Evolutionary conservation across 1,139 yeast genomes (phyloP), one percentile per base, ranked within the genome.

Genomic region (Saccharomyces pastorianus): DNA sequence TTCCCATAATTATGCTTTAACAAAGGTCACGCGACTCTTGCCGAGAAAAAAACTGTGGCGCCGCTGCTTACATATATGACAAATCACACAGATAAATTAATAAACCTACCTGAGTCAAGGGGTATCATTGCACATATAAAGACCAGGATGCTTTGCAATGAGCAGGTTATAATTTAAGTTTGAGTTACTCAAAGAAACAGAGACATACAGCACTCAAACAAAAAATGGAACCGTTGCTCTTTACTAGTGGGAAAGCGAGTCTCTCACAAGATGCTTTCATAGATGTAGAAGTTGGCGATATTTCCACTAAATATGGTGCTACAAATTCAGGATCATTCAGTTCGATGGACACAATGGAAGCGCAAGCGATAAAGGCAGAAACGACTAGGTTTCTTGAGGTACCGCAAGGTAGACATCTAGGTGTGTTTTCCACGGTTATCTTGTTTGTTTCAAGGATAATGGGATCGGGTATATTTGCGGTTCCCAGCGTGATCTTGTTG

Each of bases 401-500:
- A 0, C 91, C 91, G 0, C 89, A 83, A 59, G 91, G 93, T 0
- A 73, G 93, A 34, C 90, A 85, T 67, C 67, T 85, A 56, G 91
- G 91, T 0, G 66, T 83, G 1, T 84, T 78, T 61, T 82, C 89
- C 5, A 84, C 88, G 0, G 76, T 83, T 50, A 77, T 84, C 53
- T 67, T 84, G 56, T 83, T 84, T 61, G 76, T 85, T 3, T 81
- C 88, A 26, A 72, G 90, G 56, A 85, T 85, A 47, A 74, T 85
- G n/a, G 93, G 93, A 0, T 82, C 89, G 0, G 93, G 93, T 0
- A 85, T 85, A 17, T 84, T 85, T 70, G 84, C 89, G n/a, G 81
- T 84, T 0, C 84, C 91, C 0, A 78, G 87, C 17, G 80, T 84
- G 26, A 81, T 85, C 41, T 84, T 79, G 62, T 78, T 77, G 48